A percentile compares a stretch with the other conserved stretches of the same genome.
Evolutionary conservation across 2,329 filamentous ascomycete genomes (phyloP).

Genomic region (Emergomyces orientalis): DNA sequence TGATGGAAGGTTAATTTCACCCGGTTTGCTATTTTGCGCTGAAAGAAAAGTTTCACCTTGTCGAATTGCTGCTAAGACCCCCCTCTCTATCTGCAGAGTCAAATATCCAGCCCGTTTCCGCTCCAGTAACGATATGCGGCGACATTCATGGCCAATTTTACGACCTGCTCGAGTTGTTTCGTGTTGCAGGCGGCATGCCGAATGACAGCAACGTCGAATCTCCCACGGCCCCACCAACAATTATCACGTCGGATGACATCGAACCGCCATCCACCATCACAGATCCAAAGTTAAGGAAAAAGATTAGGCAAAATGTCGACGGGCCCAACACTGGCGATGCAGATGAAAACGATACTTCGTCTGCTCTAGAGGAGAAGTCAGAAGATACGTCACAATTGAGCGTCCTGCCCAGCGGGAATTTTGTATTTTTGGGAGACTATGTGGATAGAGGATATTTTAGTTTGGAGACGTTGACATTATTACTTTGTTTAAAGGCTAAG

Average conservation of each 20-base stretch:
- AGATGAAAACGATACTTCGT: constrained; percentile 21
- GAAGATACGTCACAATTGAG: constrained; percentile 16
- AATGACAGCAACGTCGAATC: constrained; percentile 57
- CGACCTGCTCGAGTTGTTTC: constrained; percentile 91
- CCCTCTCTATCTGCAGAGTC: constrained; percentile 54
- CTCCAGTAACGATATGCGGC: constrained; percentile 92
- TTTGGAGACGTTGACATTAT: constrained; percentile 61
- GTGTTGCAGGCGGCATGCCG: constrained; percentile 93
- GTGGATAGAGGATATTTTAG: constrained; percentile 68
- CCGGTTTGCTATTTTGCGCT: background rate
- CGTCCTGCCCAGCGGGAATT: constrained; percentile 53
- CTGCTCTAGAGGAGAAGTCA: constrained; percentile 22
- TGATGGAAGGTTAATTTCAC: constrained; percentile 75
- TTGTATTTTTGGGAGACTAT: constrained; percentile 64
- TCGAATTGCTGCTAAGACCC: background rate
- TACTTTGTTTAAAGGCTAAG: constrained; percentile 66
- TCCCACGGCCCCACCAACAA: constrained; percentile 58
- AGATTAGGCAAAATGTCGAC: constrained; percentile 53
- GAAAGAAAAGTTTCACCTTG: background rate
- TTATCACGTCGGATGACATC: constrained; percentile 84
- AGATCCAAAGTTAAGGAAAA: constrained; percentile 76
- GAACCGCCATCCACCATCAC: constrained; percentile 85
- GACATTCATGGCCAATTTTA: constrained; percentile 99
- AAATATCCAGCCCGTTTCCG: constrained; percentile 96
- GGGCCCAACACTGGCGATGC: constrained; percentile 23